These are phyloP conservation scores for Mortierella polycephala DNA, from an alignment of 371 early-diverging fungal genomes.

Conservation along the genomic window DNA sequence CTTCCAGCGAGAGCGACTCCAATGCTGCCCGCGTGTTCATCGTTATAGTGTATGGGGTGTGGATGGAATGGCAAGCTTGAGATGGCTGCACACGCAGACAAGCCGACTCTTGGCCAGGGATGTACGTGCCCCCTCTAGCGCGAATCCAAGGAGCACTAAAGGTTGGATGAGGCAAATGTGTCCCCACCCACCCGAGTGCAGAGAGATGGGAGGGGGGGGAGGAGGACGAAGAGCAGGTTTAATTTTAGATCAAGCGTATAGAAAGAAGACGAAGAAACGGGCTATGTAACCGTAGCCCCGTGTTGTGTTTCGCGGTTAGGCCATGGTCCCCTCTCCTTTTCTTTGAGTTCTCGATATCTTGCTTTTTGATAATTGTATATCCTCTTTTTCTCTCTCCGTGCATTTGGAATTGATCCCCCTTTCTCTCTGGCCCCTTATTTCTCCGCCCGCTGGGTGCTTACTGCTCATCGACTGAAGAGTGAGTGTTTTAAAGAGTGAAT, in stretches of 20 bases:
- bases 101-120: neutral
- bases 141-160: too few species aligned
- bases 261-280: too few species aligned
- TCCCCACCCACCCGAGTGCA: too few species aligned
- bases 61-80: too few species aligned
- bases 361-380: neutral
- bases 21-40: neutral
- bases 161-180: too few species aligned
- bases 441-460: too few species aligned
- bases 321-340: slow-evolving; percentile 6
- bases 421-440: neutral
- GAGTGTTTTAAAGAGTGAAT: neutral
- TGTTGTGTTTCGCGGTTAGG: slow-evolving; percentile 20
- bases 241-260: neutral
- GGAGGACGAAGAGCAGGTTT: too few species aligned
- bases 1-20: too few species aligned
- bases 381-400: neutral
- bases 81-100: neutral
- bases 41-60: neutral
- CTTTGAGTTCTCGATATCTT: neutral
- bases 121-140: too few species aligned
- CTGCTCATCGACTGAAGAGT: too few species aligned
- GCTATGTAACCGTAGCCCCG: neutral
- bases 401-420: too few species aligned
- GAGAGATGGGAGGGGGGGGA: too few species aligned